A percentile compares a stretch with the other conserved stretches of the same genome.
These are phyloP conservation scores for Aschersonia sp. DNA, from an alignment of 2,329 filamentous ascomycete species.

Conservation along the genomic window DNA sequence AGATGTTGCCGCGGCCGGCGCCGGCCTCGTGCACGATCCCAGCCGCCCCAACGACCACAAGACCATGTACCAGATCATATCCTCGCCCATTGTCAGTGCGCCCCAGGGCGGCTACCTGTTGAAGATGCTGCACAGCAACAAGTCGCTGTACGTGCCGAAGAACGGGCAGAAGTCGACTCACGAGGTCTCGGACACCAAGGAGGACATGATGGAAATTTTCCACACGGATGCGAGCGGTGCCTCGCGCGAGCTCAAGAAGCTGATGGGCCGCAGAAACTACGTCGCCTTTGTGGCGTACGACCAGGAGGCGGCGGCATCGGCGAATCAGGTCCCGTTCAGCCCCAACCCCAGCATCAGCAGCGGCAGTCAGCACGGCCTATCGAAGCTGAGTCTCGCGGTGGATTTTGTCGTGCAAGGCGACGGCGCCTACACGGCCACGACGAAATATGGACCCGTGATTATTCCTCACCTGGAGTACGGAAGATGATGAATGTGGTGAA, in stretches of 20 bases:
- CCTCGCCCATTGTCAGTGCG: slow-evolving; percentile 80
- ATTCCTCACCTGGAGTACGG: slow-evolving; percentile 75
- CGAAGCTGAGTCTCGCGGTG: slow-evolving; percentile 71
- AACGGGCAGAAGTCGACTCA: slow-evolving; percentile 71
- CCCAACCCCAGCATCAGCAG: slow-evolving; percentile 19
- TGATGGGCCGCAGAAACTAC: slow-evolving; percentile 91
- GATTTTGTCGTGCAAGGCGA: slow-evolving; percentile 97
- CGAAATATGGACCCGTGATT: slow-evolving; percentile 95
- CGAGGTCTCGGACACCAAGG: slow-evolving; percentile 79
- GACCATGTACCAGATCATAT: slow-evolving; percentile 98
- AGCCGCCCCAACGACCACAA: slow-evolving; percentile 87
- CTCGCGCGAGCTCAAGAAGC: slow-evolving; percentile 67
- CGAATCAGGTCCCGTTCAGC: slow-evolving; percentile 26
- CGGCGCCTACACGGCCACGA: slow-evolving; percentile 62
- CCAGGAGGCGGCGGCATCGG: slow-evolving; percentile 44
- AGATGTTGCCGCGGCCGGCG: slow-evolving; percentile 82
- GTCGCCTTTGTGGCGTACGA: slow-evolving; percentile 90
- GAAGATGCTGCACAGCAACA: slow-evolving; percentile 91
- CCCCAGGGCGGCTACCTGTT: slow-evolving; percentile 76
- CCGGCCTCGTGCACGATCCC: slow-evolving; percentile 88
- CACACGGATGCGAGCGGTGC: slow-evolving; percentile 81
- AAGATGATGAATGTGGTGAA: slow-evolving; percentile 8
- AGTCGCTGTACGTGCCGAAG: slow-evolving; percentile 74
- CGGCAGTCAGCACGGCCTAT: slow-evolving; percentile 29
- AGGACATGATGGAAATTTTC: slow-evolving; percentile 99